Conservation (phyloP, 2,329 filamentous ascomycete species). For the Neonectria faginata region DNA sequence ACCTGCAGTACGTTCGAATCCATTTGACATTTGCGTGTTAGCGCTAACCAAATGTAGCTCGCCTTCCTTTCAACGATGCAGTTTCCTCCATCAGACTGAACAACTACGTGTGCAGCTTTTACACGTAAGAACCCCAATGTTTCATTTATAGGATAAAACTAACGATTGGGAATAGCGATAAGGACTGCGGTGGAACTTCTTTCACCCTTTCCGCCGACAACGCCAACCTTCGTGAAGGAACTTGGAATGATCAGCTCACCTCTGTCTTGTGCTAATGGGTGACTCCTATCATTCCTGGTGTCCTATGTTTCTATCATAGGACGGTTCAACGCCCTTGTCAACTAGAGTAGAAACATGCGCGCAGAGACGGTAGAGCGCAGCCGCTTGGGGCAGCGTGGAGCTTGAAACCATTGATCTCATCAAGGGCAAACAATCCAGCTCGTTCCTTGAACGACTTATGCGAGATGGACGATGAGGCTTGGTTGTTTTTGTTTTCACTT, state of each 20-base stretch:
- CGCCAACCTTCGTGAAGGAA: background rate
- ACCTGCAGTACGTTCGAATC: background rate
- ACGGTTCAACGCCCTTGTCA: background rate
- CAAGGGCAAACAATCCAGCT: background rate
- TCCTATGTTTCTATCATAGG: conserved; percentile 4
- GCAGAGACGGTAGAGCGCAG: background rate
- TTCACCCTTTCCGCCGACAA: background rate
- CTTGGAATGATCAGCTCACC: conserved; percentile 3
- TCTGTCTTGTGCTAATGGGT: background rate
- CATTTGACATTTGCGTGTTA: background rate
- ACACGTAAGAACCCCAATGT: conserved; percentile 1
- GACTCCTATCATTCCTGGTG: background rate
- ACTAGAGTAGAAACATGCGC: background rate
- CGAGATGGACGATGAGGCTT: background rate
- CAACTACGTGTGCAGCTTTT: background rate
- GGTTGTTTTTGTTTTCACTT: conserved; percentile 3
- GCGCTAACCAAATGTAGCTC: background rate
- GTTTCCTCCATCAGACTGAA: conserved; percentile 1
- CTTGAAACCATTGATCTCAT: conserved; percentile 1
- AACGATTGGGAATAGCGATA: background rate
- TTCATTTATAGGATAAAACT: background rate
- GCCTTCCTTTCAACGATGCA: conserved; percentile 4
- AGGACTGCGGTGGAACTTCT: background rate
- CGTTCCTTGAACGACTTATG: conserved; percentile 1
- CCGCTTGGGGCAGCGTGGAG: background rate